Conservation (phyloP, 1,284 basidiomycete species). For the Cerioporus squamosus region DNA sequence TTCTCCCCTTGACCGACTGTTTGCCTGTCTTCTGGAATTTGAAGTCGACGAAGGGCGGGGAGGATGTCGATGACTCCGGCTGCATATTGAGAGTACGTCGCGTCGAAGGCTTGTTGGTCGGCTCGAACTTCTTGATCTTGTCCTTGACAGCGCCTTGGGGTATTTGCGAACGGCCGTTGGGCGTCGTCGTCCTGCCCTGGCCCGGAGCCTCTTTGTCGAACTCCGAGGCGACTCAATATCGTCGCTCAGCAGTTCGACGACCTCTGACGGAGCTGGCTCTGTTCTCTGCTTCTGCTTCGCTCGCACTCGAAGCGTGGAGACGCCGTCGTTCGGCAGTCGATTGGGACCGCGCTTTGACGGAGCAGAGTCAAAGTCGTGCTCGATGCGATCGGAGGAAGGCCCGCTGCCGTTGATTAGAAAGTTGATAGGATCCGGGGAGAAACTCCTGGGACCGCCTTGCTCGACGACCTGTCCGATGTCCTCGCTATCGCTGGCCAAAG, state of each 20-base stretch:
- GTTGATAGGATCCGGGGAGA: slow-evolving; percentile 15
- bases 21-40: neutral
- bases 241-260: slow-evolving; percentile 13
- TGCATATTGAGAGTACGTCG: too few relatives aligned
- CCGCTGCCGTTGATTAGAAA: neutral
- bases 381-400: neutral
- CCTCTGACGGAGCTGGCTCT: too few relatives aligned
- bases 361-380: slow-evolving; percentile 9
- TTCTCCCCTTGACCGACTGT: slow-evolving; percentile 5
- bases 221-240: slow-evolving; percentile 14
- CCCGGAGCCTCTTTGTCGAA: slow-evolving; percentile 1
- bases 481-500: slow-evolving; percentile 11
- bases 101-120: neutral
- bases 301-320: slow-evolving; percentile 5
- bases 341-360: neutral
- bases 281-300: neutral
- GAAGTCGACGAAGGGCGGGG: slow-evolving; percentile 6
- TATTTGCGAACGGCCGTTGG: slow-evolving; percentile 9
- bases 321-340: slow-evolving; percentile 12
- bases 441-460: neutral
- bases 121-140: slow-evolving; percentile 11
- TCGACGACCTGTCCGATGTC: slow-evolving; percentile 1
- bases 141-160: slow-evolving; percentile 8
- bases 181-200: neutral
- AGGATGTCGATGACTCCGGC: neutral